phyloP scores from a whole-genome alignment of 2,329 filamentous ascomycete genomes.

The Trichophyton schoenleinii region DNA sequence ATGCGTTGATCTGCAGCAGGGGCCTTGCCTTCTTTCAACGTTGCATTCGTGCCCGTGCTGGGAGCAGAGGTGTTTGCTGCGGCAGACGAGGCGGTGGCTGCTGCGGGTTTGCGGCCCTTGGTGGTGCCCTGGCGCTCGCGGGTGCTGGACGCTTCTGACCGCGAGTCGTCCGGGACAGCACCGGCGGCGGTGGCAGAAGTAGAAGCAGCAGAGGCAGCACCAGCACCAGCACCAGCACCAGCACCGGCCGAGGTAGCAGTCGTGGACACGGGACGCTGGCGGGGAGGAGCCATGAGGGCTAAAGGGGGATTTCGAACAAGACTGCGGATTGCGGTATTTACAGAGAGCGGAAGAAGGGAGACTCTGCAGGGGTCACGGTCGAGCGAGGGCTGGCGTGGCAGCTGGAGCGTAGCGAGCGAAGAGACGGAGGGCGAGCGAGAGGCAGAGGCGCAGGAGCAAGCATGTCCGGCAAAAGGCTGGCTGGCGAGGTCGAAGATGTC shows the following conservation, averaged over 20 bases:
- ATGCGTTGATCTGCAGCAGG: neutral
- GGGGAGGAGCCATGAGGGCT: constrained; percentile 21
- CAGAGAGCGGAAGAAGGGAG: neutral
- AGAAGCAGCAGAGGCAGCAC: neutral
- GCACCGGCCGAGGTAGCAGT: constrained; percentile 3
- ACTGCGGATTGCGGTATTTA: neutral
- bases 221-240: constrained; percentile 10
- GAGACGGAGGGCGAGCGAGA: neutral
- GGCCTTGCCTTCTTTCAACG: neutral
- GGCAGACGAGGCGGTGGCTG: constrained; percentile 18
- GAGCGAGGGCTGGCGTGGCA: neutral
- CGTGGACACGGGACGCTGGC: constrained; percentile 26
- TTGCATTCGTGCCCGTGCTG: neutral
- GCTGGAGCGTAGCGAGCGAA: neutral
- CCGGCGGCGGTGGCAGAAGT: neutral
- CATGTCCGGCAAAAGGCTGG: neutral
- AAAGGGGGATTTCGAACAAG: neutral
- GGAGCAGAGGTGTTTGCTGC: constrained; percentile 13
- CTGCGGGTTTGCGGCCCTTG: constrained; percentile 24
- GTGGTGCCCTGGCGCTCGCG: constrained; percentile 25
- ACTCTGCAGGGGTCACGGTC: neutral
- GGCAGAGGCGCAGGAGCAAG: neutral
- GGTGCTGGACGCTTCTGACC: constrained; percentile 37
- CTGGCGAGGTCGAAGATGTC: neutral
- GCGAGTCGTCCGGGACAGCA: constrained; percentile 32